Percentiles rank a stretch among this genome's conserved stretches.
Conservation (phyloP, 768 basidiomycete genomes). For the Pleurotus ostreatus region DNA sequence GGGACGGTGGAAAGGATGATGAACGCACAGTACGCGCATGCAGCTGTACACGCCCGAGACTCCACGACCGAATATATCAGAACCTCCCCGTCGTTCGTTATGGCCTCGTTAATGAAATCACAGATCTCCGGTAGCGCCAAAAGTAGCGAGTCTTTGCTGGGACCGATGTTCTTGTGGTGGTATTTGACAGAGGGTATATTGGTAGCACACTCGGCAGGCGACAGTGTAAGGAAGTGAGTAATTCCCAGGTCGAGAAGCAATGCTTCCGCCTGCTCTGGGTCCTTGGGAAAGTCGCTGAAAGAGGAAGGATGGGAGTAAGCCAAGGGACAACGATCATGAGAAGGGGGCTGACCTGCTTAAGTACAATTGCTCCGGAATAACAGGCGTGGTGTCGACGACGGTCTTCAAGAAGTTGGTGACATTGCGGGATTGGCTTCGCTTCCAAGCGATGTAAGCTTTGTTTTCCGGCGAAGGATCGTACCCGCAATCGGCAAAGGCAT, state of each 20-base stretch:
- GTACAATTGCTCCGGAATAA: slow-evolving; percentile 45
- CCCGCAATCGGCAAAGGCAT: slow-evolving; percentile 47
- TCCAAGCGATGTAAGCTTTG: slow-evolving; percentile 53
- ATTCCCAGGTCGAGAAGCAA: slow-evolving; percentile 47
- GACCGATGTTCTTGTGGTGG: slow-evolving; percentile 37
- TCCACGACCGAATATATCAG: slow-evolving; percentile 56
- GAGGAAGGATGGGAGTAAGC: not conserved
- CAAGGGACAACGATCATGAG: not conserved
- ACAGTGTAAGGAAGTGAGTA: slow-evolving; percentile 51
- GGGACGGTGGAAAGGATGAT: not conserved
- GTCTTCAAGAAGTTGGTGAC: slow-evolving; percentile 49
- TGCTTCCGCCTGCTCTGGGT: slow-evolving; percentile 43
- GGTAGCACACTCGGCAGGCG: slow-evolving; percentile 42
- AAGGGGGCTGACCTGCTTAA: slow-evolving; percentile 41
- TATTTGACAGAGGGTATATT: slow-evolving; percentile 30
- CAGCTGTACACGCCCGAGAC: slow-evolving; percentile 47
- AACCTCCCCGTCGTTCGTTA: slow-evolving; percentile 37
- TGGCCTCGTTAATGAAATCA: slow-evolving; percentile 38
- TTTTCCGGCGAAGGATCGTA: slow-evolving; percentile 40
- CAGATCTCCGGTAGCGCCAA: slow-evolving; percentile 43
- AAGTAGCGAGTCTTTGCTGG: slow-evolving; percentile 36
- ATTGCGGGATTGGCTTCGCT: slow-evolving; percentile 47
- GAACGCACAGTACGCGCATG: slow-evolving; percentile 50
- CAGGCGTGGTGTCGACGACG: slow-evolving; percentile 45
- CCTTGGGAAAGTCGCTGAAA: slow-evolving; percentile 52